A percentile compares a stretch with the other conserved stretches of the same genome.
Conservation (phyloP, 192 early-diverging fungal genomes). For the Thoreauomyces humboldtii region DNA sequence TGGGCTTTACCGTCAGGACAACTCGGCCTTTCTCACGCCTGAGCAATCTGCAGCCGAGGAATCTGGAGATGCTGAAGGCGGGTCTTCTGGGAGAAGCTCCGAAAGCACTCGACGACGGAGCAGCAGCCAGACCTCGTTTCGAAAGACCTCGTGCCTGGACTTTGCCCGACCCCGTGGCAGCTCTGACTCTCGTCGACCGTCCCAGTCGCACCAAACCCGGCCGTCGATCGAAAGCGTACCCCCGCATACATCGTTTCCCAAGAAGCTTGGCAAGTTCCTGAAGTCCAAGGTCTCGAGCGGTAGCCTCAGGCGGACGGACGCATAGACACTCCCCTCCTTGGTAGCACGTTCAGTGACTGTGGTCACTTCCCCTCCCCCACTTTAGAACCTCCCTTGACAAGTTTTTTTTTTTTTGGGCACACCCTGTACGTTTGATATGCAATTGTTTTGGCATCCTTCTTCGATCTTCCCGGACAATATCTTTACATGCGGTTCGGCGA, state of each 20-base stretch:
- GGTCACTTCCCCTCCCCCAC: too few relatives aligned
- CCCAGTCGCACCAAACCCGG: neutral
- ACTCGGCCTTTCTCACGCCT: constrained; percentile 1
- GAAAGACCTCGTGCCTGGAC: neutral
- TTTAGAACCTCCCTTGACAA: too few relatives aligned
- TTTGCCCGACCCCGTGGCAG: constrained; percentile 4
- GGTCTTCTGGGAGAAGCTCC: neutral
- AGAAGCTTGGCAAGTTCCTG: neutral
- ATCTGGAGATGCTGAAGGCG: neutral
- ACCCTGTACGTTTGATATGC: too few relatives aligned
- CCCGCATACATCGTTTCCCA: neutral
- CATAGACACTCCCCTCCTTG: neutral
- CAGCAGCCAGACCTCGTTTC: neutral
- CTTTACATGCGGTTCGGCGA: too few relatives aligned
- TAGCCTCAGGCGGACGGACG: neutral
- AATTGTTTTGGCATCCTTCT: too few relatives aligned
- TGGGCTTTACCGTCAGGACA: constrained; percentile 5
- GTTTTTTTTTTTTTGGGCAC: too few relatives aligned
- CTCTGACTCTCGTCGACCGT: neutral
- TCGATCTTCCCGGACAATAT: too few relatives aligned
- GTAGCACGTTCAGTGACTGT: too few relatives aligned
- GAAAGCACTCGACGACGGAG: neutral
- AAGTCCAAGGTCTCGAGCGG: neutral
- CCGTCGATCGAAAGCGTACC: neutral
- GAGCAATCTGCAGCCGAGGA: neutral